Evolutionary conservation across 2,329 filamentous ascomycete species (phyloP), one percentile per base, ranked within the genome.

Genomic region (Zalaria obscura): DNA sequence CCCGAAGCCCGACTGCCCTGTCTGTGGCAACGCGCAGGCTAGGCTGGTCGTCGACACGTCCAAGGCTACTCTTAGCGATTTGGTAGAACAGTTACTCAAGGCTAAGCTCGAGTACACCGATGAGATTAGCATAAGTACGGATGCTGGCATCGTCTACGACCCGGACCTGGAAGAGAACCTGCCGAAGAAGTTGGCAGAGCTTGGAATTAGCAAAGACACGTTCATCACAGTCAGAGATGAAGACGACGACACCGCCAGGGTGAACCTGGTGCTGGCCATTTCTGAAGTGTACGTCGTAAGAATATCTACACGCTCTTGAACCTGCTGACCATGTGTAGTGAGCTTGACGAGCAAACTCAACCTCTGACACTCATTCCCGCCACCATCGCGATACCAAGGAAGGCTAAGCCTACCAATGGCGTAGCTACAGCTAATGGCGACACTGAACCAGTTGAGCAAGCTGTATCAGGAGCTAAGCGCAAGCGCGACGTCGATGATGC

Each of bases 111-210:
- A 80, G 3, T 95, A 91, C 55, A 76, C 78, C 4, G 78, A 87
- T 44, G 87, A 94, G 40, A 76, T 96, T 48, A 80, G 80, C 3
- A 66, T 96, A 44, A 82, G 74, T 54, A 86, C 75, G 43, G 80
- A 86, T 5, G 68, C 73, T 6, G 80, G 80, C 39, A 69, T 88
- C n/a, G 70, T 96, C 35, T 96, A 93, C 53, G 91, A 96, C 53
- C 75, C 80, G 0, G 91, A 96, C 42, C 76, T 93, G 53, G 85
- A 85, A 4, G 84, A 93, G 43, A 93, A 95, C 52, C 66, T 96
- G 1, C 61, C 69, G 1, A 93, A 86, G 66, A 87, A 82, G 46
- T 71, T 98, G 39, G 69, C 62, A 26, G 83, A 94, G 18, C 70
- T 95, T 5, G 83, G 80, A 7, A 75, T 95, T 51, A 32, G 36